Evolutionary conservation across 176 grass and related monocot genomes (phyloP), one percentile per base, ranked within the genome.

Genomic region (Metroxylon sagu): DNA sequence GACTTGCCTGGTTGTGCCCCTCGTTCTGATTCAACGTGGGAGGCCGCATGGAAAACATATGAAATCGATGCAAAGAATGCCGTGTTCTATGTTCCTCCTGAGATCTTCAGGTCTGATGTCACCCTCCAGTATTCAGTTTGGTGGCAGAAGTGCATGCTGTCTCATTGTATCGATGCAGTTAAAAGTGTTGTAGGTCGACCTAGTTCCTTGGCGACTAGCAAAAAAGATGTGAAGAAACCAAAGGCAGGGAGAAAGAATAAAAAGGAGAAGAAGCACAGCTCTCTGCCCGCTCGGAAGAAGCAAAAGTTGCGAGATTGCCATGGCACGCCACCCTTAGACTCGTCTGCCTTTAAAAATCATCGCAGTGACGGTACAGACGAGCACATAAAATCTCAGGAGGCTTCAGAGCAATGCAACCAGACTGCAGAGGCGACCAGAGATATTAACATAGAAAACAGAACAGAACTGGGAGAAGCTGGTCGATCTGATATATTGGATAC

Each of bases 241-340:
- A 64, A 23, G 29, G 65, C 39, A 54, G 88, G 88, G 72, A 90
- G 74, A 52, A 80, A 85, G 75, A 83, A 62, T 5, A 77, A 56
- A 64, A 83, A 48, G 61, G 86, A 91, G 76, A 95, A 97, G 62
- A 62, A 69, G 56, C 54, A 61, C 23, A 28, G 71, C 29, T 53
- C 27, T 19, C 82, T 64, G 5, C 58, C 80, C 51, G 61, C 50
- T 72, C 77, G 74, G 67, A 97, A 88, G 79, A 97, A 80, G 52
- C 77, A 78, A 62, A 90, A 83, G 65, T 49, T 97, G 71, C 74
- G 85, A 77, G 92, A 97, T 59, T 67, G 83, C 62, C 91, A 97
- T 64, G 84, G 88, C 79, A 16, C 78, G 19, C 78, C 81, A 53
- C 29, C 83, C 26, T 81, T 85, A 1, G 60, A 73, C 75, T 81